A percentile compares a stretch with the other conserved stretches of the same genome.
Conservation (phyloP, 1,284 basidiomycete species). For the Ustilago esculenta region DNA sequence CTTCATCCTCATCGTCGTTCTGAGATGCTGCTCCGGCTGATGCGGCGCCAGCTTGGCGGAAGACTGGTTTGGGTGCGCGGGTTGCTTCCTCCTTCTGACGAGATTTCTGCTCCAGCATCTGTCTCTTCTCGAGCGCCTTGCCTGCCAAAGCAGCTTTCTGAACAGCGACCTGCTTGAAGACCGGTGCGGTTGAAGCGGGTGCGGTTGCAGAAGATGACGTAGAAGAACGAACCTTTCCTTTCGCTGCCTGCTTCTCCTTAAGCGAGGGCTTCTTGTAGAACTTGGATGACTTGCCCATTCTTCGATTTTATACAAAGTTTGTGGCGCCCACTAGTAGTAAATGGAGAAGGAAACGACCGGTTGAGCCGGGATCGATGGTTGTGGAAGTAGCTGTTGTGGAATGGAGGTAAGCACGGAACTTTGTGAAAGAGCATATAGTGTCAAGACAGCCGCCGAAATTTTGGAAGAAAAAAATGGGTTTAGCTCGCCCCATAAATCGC, state of each 20-base stretch:
- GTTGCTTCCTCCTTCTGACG: constrained; percentile 40
- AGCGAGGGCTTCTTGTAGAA: constrained; percentile 54
- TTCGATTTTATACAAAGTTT: too few species aligned
- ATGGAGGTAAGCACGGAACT: too few species aligned
- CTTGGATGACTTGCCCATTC: constrained; percentile 51
- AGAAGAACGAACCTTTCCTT: constrained; percentile 37
- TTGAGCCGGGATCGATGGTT: too few species aligned
- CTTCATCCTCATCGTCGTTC: constrained; percentile 8
- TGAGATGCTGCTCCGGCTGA: constrained; percentile 1
- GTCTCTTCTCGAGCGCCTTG: constrained; percentile 34
- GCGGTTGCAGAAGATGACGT: constrained; percentile 11
- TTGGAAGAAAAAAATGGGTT: constrained; percentile 2
- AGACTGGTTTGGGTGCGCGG: constrained; percentile 36
- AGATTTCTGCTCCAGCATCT: constrained; percentile 28
- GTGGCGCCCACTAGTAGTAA: too few species aligned
- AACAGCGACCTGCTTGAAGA: constrained; percentile 18
- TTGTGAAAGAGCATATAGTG: not conserved
- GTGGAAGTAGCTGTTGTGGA: too few species aligned
- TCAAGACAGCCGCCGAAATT: not conserved
- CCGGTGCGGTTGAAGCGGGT: constrained; percentile 5
- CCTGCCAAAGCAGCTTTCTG: constrained; percentile 34
- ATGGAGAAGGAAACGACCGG: not conserved
- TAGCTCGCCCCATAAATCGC: constrained; percentile 11
- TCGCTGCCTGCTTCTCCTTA: constrained; percentile 41
- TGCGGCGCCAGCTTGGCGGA: constrained; percentile 22